A percentile compares a stretch with the other conserved stretches of the same genome.
These are phyloP conservation scores for Starmera stellimalicola DNA, from an alignment of 1,139 yeast species.

Conservation along the genomic window DNA sequence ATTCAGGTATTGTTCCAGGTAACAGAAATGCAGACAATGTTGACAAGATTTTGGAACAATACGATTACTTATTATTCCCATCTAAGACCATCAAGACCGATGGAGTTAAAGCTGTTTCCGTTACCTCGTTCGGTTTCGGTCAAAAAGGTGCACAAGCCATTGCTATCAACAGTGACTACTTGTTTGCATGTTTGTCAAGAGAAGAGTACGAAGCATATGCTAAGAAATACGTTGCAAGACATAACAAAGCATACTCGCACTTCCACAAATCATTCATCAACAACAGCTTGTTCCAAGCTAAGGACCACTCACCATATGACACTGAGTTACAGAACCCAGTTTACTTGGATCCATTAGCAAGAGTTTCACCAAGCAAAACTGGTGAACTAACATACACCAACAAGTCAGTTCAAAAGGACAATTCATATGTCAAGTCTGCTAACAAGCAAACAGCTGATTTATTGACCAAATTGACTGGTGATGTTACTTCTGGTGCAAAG, in stretches of 20 bases:
- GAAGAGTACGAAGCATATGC: slow-evolving; percentile 61
- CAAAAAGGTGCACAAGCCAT: slow-evolving; percentile 98
- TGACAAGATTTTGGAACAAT: slow-evolving; percentile 73
- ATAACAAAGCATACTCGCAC: slow-evolving; percentile 88
- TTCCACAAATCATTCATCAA: slow-evolving; percentile 91
- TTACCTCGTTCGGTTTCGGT: slow-evolving; percentile 98
- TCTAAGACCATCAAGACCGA: slow-evolving; percentile 89
- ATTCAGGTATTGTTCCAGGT: slow-evolving; percentile 95
- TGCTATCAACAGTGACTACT: slow-evolving; percentile 87
- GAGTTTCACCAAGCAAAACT: slow-evolving; percentile 35
- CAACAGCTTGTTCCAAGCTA: slow-evolving; percentile 87
- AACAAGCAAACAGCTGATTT: slow-evolving; percentile 34
- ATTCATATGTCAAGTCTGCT: slow-evolving; percentile 25
- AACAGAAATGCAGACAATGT: slow-evolving; percentile 97
- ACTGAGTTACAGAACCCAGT: slow-evolving; percentile 83
- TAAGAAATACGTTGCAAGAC: slow-evolving; percentile 65
- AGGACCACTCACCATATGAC: slow-evolving; percentile 86
- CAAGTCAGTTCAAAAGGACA: slow-evolving; percentile 30
- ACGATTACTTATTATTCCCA: slow-evolving; percentile 86
- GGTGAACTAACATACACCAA: slow-evolving; percentile 40
- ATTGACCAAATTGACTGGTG: slow-evolving; percentile 35
- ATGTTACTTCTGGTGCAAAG: slow-evolving; percentile 38
- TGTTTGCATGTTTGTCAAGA: slow-evolving; percentile 73
- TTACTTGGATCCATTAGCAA: slow-evolving; percentile 91
- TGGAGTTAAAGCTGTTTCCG: slow-evolving; percentile 94